Evolutionary conservation across 163 green algal genomes (phyloP).

Genomic region (Smithsoniella earleae): DNA sequence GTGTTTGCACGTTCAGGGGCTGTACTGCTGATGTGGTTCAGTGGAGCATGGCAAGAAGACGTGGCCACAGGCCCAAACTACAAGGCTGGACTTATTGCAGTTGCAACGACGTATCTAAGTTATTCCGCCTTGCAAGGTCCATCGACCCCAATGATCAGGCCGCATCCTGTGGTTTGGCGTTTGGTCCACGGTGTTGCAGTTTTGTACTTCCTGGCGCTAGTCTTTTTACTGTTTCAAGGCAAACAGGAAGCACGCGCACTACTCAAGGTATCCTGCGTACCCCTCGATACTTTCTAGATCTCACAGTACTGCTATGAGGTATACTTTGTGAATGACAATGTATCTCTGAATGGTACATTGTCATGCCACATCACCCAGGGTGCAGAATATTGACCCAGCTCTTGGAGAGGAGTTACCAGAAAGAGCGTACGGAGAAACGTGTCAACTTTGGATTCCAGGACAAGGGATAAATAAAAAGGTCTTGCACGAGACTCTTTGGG

Average conservation of each 20-base stretch:
- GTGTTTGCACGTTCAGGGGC: not conserved
- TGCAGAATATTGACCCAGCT: constrained; percentile 37
- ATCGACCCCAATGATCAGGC: constrained; percentile 62
- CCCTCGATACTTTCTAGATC: not conserved
- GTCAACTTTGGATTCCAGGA: constrained; percentile 57
- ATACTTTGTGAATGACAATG: not conserved
- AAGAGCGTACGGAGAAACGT: constrained; percentile 64
- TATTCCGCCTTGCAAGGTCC: constrained; percentile 70
- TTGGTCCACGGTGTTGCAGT: constrained; percentile 70
- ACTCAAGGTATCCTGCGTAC: constrained; percentile 43
- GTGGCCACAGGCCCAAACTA: not conserved
- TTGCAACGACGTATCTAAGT: constrained; percentile 38
- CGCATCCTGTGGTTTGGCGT: constrained; percentile 79
- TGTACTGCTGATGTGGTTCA: not conserved
- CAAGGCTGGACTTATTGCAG: not conserved
- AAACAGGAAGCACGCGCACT: constrained; percentile 58
- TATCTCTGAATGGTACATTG: not conserved
- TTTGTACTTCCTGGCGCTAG: constrained; percentile 70
- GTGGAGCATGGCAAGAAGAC: not conserved
- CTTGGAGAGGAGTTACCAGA: constrained; percentile 61
- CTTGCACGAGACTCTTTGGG: constrained; percentile 65
- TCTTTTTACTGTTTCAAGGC: constrained; percentile 78
- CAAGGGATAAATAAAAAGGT: constrained; percentile 45
- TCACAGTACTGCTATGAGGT: not conserved
- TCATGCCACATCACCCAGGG: not conserved